phyloP scores from a whole-genome alignment of 768 basidiomycete species.

The Paxillus involutus region DNA sequence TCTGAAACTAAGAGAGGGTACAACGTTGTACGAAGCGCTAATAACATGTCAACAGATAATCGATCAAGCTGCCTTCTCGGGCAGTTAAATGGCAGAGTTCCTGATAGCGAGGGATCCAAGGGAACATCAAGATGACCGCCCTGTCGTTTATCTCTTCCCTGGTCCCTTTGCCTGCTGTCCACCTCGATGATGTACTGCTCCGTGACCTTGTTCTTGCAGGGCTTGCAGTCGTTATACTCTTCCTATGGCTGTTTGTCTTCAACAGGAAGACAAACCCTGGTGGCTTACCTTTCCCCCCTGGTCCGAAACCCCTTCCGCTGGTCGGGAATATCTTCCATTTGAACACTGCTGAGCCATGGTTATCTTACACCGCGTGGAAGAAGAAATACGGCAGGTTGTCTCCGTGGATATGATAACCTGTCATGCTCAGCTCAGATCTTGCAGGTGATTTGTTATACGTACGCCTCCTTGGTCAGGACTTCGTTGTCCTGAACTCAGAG shows the following conservation, averaged over 20 bases:
- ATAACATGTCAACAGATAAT: background rate
- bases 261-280: background rate
- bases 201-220: background rate
- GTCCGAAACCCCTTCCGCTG: constrained; percentile 30
- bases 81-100: background rate
- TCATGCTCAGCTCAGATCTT: constrained; percentile 3
- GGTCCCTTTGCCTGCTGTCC: background rate
- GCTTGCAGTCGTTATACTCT: background rate
- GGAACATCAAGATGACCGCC: background rate
- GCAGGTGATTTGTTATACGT: constrained; percentile 23
- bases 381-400: constrained; percentile 28
- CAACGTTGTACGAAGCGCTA: no score
- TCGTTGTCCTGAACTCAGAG: constrained; percentile 29
- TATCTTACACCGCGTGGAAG: constrained; percentile 35
- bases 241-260: constrained; percentile 6
- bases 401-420: background rate
- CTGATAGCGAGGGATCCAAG: background rate
- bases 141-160: constrained; percentile 5
- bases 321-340: constrained; percentile 28
- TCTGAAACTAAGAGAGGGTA: no score
- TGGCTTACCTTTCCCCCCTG: constrained; percentile 26
- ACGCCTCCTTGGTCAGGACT: constrained; percentile 22
- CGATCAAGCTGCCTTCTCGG: background rate
- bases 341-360: constrained; percentile 30
- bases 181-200: background rate